A percentile compares a stretch with the other conserved stretches of the same genome.
phyloP scores from a whole-genome alignment of 2,329 filamentous ascomycete genomes.

The Stachybotrys chartarum region DNA sequence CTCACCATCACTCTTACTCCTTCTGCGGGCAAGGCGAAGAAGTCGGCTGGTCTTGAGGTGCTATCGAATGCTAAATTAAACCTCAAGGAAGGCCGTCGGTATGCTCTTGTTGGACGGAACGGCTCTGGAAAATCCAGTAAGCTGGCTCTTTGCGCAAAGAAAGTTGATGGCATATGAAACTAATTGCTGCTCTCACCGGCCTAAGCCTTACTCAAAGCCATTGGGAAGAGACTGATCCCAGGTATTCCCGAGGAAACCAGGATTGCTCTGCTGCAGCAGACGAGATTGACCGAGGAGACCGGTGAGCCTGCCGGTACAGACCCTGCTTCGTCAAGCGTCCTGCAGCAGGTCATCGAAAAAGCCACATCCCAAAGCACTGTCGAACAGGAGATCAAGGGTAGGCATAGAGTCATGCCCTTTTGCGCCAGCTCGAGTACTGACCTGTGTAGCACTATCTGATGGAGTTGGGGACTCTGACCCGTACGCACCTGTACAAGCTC shows the following conservation, averaged over 20 bases:
- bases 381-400: conserved; percentile 54
- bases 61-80: conserved; percentile 62
- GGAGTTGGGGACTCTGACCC: conserved; percentile 52
- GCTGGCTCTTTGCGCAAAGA: conserved; percentile 10
- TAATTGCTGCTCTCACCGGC: neutral
- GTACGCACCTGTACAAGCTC: conserved; percentile 49
- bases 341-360: conserved; percentile 61
- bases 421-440: conserved; percentile 7
- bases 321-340: conserved; percentile 33
- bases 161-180: neutral
- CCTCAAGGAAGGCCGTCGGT: conserved; percentile 65
- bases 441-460: conserved; percentile 42
- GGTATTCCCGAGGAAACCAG: conserved; percentile 61
- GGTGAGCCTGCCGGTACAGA: conserved; percentile 16
- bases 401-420: conserved; percentile 5
- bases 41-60: conserved; percentile 53
- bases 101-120: conserved; percentile 74
- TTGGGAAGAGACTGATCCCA: conserved; percentile 72
- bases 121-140: conserved; percentile 76
- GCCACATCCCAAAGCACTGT: conserved; percentile 49
- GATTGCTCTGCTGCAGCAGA: conserved; percentile 65
- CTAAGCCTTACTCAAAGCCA: conserved; percentile 59
- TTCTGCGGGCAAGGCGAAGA: conserved; percentile 44
- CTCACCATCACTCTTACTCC: conserved; percentile 61
- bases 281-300: conserved; percentile 25